A percentile compares a stretch with the other conserved stretches of the same genome.
Evolutionary conservation across 164 flowering plant genomes (phyloP).

Genomic region (Kalanchoe fedtschenkoi): DNA sequence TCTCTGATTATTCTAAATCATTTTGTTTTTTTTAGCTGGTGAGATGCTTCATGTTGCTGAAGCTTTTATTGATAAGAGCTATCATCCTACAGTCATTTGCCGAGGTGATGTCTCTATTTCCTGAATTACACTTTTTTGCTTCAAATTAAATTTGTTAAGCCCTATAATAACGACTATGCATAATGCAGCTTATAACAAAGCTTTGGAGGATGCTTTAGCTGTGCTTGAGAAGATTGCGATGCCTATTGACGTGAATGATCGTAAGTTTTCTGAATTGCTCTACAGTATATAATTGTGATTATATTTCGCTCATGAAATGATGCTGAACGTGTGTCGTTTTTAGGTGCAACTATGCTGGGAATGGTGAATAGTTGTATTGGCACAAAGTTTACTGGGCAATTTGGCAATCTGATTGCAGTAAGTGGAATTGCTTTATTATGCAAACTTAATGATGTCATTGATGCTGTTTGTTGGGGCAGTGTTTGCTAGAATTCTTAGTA

Average conservation of each 20-base stretch:
- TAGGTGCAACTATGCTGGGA: conserved; percentile 68
- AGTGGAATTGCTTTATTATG: conserved; percentile 14
- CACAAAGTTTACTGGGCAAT: conserved; percentile 91
- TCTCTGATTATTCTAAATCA: neutral
- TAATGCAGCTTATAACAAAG: conserved; percentile 63
- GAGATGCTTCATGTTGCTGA: conserved; percentile 98
- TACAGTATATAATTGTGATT: neutral
- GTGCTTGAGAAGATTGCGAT: conserved; percentile 86
- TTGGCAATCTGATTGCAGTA: conserved; percentile 87
- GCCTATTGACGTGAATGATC: conserved; percentile 66
- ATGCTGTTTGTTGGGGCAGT: neutral
- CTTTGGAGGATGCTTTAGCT: conserved; percentile 85
- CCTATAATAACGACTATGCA: neutral
- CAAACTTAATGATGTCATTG: neutral
- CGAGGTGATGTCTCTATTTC: conserved; percentile 40
- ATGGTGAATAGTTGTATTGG: conserved; percentile 85
- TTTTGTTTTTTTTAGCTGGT: conserved; percentile 60
- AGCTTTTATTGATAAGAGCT: conserved; percentile 76
- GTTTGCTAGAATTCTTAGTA: too few relatives aligned
- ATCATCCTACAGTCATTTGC: conserved; percentile 89
- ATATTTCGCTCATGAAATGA: neutral
- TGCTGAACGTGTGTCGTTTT: neutral
- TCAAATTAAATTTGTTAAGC: neutral
- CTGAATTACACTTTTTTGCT: neutral
- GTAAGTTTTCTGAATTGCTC: conserved; percentile 23